A percentile compares a stretch with the other conserved stretches of the same genome.
phyloP scores from a whole-genome alignment of 352 stramenopile genomes.

The Thraustochytrium sp. region DNA sequence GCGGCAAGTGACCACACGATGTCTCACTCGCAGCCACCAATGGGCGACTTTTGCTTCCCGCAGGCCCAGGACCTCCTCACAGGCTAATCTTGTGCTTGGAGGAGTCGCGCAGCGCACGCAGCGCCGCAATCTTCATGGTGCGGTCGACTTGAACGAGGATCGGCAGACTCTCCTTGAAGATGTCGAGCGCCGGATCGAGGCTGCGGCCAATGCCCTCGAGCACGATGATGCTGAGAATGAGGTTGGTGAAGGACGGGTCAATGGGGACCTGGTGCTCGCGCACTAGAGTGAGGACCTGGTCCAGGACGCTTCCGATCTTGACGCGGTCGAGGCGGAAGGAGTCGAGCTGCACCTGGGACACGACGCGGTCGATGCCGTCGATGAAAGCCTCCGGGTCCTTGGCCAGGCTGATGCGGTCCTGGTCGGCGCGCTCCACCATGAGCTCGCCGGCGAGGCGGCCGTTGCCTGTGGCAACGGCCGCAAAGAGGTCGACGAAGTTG shows the following conservation, averaged over 20 bases:
- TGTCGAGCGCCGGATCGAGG: slow-evolving; percentile 53
- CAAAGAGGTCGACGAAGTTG: slow-evolving; percentile 56
- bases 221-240: slow-evolving; percentile 55
- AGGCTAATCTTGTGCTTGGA: neutral
- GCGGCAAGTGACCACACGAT: too few relatives aligned
- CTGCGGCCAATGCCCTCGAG: slow-evolving; percentile 53
- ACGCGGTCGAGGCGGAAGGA: slow-evolving; percentile 51
- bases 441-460: slow-evolving; percentile 49
- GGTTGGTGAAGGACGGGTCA: slow-evolving; percentile 52
- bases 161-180: slow-evolving; percentile 51
- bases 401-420: slow-evolving; percentile 8
- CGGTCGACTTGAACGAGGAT: slow-evolving; percentile 42
- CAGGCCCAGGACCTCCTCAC: neutral
- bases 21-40: too few relatives aligned
- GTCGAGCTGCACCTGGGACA: slow-evolving; percentile 47
- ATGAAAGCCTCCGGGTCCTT: slow-evolving; percentile 51
- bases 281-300: slow-evolving; percentile 49
- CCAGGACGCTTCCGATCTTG: slow-evolving; percentile 51
- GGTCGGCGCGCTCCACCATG: slow-evolving; percentile 52
- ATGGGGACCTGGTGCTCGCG: slow-evolving; percentile 52
- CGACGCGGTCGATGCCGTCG: slow-evolving; percentile 48
- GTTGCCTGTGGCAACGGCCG: slow-evolving; percentile 52
- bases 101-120: neutral
- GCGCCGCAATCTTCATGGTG: neutral
- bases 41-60: neutral